Evolutionary conservation across 495 filamentous ascomycete genomes (phyloP).

Genomic region (Podospora anserina): DNA sequence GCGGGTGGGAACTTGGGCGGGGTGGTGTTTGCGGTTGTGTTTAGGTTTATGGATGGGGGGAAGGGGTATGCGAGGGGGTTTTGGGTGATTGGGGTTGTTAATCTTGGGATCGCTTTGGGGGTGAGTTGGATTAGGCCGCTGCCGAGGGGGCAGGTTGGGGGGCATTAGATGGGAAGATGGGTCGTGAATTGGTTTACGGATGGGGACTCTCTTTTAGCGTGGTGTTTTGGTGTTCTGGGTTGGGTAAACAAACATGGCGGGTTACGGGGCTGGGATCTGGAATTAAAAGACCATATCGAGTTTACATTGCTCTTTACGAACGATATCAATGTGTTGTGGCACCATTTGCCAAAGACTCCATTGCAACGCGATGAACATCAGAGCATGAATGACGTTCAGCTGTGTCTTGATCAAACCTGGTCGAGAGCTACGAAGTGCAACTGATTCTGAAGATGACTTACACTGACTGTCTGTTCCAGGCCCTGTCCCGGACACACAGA

Average conservation of each 20-base stretch:
- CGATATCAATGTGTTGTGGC: no score
- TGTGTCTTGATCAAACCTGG: no score
- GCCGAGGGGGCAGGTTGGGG: conserved; percentile 50
- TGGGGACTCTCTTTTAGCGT: background rate
- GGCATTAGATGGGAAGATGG: conserved; percentile 24
- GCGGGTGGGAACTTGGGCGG: conserved; percentile 80
- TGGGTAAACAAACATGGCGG: background rate
- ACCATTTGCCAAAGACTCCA: no score
- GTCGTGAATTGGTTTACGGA: background rate
- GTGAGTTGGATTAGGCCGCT: conserved; percentile 67
- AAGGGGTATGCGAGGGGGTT: conserved; percentile 62
- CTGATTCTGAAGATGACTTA: no score
- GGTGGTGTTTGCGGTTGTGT: conserved; percentile 78
- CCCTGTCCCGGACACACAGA: no score
- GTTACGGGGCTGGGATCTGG: background rate
- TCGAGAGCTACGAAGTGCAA: no score
- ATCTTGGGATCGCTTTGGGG: conserved; percentile 61
- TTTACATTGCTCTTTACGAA: no score
- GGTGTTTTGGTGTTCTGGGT: background rate
- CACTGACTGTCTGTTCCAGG: no score
- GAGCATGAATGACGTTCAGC: no score
- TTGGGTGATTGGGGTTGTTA: conserved; percentile 81
- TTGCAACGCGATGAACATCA: no score
- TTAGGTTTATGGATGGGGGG: conserved; percentile 63
- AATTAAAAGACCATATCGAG: background rate